Base-by-base conservation (phyloP, 257 asterid genomes). In the Verbena officinalis region DNA sequence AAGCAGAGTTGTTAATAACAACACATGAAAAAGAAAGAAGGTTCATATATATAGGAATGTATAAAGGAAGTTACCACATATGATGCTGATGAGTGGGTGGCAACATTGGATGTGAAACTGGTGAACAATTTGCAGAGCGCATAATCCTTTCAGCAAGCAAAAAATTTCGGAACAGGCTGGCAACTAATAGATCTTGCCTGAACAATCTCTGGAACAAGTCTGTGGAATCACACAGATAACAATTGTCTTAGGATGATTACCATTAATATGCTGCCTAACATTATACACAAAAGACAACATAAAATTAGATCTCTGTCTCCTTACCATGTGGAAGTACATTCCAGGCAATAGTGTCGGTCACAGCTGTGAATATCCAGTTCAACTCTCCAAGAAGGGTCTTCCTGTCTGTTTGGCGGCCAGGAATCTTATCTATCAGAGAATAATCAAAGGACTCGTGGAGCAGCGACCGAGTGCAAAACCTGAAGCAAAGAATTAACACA, bases 291-390 rank as follows among this genome's bases (percentile, higher is more conserved):
- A 24, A 50, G 43, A 53, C 68, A 45, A 48, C 70, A 30, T 44
- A 55, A 67, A n/a, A 45, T 23, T 52, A 54, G 15, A 64, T 40
- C 22, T 72, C 65, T 72, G 53, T 68, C 38, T 22, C 62, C 67
- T 81, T 94, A 94, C 99, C 99, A 76, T 88, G 96, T 4, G 99
- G 96, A 38, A 94, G 98, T 70, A 94, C 98, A 81, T 90, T 94
- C 99, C 99, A 94, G 75, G 99, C 99, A 63, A 94, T 94, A 70
- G 98, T 94, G 82, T 90, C 96, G 30, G 99, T 94, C 27, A 94
- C 96, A 59, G 99, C 99, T 23, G 98, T 94, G 86, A 94, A 94
- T 68, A 90, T 94, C 99, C 99, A 94, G 81, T 94, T 94, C 88
- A 94, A 75, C 77, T 94, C 99, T 58, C 99, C 99, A 38, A 94